Evolutionary conservation across 140 eudicot genomes (phyloP).

Genomic region (Ambrosia hybrid): DNA sequence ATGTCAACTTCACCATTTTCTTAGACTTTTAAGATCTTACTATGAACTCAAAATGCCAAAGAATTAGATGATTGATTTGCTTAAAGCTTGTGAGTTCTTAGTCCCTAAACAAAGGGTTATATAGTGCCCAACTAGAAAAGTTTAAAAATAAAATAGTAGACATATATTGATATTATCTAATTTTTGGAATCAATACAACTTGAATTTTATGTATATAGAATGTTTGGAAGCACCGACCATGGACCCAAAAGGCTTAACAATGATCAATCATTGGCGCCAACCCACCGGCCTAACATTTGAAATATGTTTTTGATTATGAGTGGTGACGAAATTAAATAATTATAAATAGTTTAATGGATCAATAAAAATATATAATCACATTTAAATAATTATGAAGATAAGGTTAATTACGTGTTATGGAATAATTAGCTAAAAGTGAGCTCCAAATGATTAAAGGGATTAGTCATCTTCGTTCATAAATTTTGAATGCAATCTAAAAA

Average conservation of each 20-base stretch:
- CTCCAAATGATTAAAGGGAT: constrained; percentile 24
- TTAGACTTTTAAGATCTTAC: background rate
- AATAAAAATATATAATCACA: constrained; percentile 3
- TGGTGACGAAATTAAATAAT: constrained; percentile 20
- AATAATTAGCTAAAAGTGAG: constrained; percentile 13
- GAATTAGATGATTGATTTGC: constrained; percentile 7
- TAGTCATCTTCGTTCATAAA: constrained; percentile 16
- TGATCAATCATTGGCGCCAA: constrained; percentile 41
- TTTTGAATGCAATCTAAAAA: too few relatives aligned
- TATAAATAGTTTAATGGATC: background rate
- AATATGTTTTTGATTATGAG: constrained; percentile 31
- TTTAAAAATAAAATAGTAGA: background rate
- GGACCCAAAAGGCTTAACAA: constrained; percentile 35
- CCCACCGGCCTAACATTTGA: constrained; percentile 48
- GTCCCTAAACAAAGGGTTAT: constrained; percentile 25
- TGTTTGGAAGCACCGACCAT: constrained; percentile 41
- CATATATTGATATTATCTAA: constrained; percentile 2
- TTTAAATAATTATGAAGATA: constrained; percentile 21
- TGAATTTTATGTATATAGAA: constrained; percentile 34
- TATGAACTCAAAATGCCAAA: constrained; percentile 16
- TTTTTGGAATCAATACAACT: constrained; percentile 12
- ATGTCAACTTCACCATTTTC: constrained; percentile 56
- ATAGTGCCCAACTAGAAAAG: constrained; percentile 25
- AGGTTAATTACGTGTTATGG: constrained; percentile 29
- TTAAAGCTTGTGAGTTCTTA: constrained; percentile 16